Evolutionary conservation across 768 basidiomycete genomes (phyloP).

Genomic region (Tephrocybe rancida): DNA sequence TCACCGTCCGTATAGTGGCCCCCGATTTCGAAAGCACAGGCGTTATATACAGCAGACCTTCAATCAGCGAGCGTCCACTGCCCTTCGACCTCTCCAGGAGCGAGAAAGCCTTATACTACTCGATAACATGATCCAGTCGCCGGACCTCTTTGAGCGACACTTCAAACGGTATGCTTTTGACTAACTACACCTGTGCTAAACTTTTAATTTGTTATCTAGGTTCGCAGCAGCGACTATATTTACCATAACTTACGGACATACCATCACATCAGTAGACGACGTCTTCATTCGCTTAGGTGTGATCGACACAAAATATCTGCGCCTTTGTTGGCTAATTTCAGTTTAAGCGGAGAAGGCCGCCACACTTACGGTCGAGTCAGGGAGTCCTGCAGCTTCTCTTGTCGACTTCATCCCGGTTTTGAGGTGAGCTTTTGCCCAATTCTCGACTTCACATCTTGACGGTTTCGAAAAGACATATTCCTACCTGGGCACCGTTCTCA

Average conservation of each 20-base stretch:
- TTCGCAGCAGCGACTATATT: slow-evolving; percentile 50
- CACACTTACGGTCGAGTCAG: slow-evolving; percentile 46
- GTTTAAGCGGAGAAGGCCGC: slow-evolving; percentile 46
- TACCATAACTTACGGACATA: slow-evolving; percentile 50
- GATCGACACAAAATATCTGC: slow-evolving; percentile 12
- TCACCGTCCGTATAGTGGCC: slow-evolving; percentile 40
- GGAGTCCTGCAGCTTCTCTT: slow-evolving; percentile 46
- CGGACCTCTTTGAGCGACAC: slow-evolving; percentile 42
- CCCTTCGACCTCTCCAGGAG: slow-evolving; percentile 43
- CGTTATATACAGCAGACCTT: slow-evolving; percentile 52
- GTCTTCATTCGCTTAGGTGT: slow-evolving; percentile 43
- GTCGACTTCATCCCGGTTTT: slow-evolving; percentile 53
- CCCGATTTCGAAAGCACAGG: slow-evolving; percentile 53
- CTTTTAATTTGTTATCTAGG: slow-evolving; percentile 24
- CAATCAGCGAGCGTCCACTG: slow-evolving; percentile 41
- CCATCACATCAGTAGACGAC: slow-evolving; percentile 46
- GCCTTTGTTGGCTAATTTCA: no score
- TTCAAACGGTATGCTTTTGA: slow-evolving; percentile 38
- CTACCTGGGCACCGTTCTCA: slow-evolving; percentile 51
- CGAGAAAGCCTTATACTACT: slow-evolving; percentile 44
- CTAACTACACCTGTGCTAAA: neutral
- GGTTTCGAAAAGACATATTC: slow-evolving; percentile 38
- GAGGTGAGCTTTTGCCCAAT: slow-evolving; percentile 27
- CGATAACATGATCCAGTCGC: slow-evolving; percentile 38
- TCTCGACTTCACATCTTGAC: neutral